Evolutionary conservation across 805 yeast species (phyloP), one percentile per base, ranked within the genome.

Genomic region (Schizosaccharomyces octosporus): DNA sequence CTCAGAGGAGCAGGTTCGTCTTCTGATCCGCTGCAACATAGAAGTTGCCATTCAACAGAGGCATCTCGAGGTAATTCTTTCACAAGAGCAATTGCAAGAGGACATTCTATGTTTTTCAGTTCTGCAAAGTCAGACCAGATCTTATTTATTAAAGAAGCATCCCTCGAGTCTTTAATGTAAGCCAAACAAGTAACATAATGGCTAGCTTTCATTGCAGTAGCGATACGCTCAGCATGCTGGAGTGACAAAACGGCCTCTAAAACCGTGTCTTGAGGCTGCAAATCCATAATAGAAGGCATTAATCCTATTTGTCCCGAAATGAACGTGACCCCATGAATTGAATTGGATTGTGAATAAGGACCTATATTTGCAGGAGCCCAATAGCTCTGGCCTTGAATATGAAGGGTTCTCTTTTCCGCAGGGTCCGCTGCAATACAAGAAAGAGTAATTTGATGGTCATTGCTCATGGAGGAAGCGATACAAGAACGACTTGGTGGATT

Each of bases 301-400:
- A 93, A 73, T 1, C 95, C 94, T 48, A 93, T 89, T 72, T 93
- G 97, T 0, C 98, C 98, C 60, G 97, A 86, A 13, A 89, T 75
- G 2, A 84, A 82, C 6, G 81, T 70, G 32, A 76, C 71, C 62
- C 80, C 79, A 21, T 68, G 68, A 15, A 67, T 70, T 64, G 80
- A 82, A 11, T 82, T 80, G 0, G 89, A 79, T 71, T 93, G 98
- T 0, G 98, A 90, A 69, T 93, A 93, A 0, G 98, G 98, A 0
- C 98, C 98, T 58, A 93, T 93, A 66, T 93, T 93, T 45, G 95
- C 90, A 0, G 98, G 98, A 0, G 97, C 97, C 98, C 98, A 93
- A 69, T 85, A 89, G 51, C 97, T 88, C 63, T 89, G 76, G 0
- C 97, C 88, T 66, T 93, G 90, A 7, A 93, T 87, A 68, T 93